Evolutionary conservation across 1,284 basidiomycete species (phyloP).

Genomic region (Trichosporon ovoides): DNA sequence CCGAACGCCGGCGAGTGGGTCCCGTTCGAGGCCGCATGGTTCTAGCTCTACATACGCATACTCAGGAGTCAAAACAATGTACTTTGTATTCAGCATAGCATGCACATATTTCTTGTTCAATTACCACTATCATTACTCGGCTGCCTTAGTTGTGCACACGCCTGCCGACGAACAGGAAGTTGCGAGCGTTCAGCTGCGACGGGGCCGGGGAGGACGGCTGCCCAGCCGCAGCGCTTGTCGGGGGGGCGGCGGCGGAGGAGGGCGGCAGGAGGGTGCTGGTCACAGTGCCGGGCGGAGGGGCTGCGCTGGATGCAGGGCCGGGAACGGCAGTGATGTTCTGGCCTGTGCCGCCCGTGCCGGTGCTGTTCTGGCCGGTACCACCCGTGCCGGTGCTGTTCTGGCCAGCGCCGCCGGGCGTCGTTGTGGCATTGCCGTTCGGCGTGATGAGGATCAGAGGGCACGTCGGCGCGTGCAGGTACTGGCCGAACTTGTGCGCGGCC

Average conservation of each 20-base stretch:
- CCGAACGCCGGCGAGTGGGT: not conserved
- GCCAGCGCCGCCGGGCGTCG: no score
- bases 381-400: not conserved
- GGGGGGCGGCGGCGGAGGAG: no score
- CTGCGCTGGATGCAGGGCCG: no score
- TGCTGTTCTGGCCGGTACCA: not conserved
- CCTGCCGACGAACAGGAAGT: not conserved
- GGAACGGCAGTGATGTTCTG: not conserved
- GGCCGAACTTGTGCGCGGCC: constrained; percentile 66
- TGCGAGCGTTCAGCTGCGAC: not conserved
- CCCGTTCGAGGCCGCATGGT: not conserved
- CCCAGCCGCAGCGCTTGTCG: no score
- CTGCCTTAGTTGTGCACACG: not conserved
- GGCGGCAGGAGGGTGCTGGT: no score
- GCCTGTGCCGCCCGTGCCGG: not conserved
- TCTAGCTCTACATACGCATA: not conserved
- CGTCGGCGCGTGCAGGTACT: constrained; percentile 58
- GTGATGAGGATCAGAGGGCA: constrained; percentile 59
- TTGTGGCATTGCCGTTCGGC: not conserved
- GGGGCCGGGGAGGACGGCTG: no score
- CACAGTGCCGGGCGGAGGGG: no score
- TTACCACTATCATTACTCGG: no score
- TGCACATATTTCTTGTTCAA: not conserved
- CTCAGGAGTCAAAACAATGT: not conserved
- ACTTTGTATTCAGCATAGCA: not conserved